A percentile compares a stretch with the other conserved stretches of the same genome.
Evolutionary conservation across 106 monocot genomes (phyloP).

Genomic region (Vanilla planifolia): DNA sequence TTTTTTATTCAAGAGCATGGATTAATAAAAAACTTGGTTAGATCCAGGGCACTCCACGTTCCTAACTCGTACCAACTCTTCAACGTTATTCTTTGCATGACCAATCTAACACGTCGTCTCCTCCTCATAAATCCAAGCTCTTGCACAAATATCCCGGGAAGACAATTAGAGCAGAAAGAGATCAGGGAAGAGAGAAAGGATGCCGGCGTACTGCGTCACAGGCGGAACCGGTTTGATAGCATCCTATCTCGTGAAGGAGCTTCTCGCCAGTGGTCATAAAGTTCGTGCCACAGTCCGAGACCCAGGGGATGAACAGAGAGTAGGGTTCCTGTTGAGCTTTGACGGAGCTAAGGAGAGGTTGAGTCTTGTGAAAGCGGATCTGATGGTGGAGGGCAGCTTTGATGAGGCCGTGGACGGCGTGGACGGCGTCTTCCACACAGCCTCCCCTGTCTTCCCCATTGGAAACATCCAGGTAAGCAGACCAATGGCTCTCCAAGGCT

Average conservation of each 20-base stretch:
- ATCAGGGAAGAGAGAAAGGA: slow-evolving; percentile 15
- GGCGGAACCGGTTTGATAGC: slow-evolving; percentile 91
- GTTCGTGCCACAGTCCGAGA: slow-evolving; percentile 88
- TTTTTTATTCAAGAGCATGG: too few relatives aligned
- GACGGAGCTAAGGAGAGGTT: slow-evolving; percentile 77
- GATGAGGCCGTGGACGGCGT: slow-evolving; percentile 67
- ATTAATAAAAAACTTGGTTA: too few relatives aligned
- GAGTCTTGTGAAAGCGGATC: slow-evolving; percentile 66
- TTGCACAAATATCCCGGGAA: too few relatives aligned
- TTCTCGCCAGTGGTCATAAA: slow-evolving; percentile 57
- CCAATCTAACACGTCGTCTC: too few relatives aligned
- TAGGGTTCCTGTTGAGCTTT: slow-evolving; percentile 56
- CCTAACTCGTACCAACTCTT: too few relatives aligned
- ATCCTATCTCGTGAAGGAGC: slow-evolving; percentile 45
- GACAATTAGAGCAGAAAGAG: too few relatives aligned
- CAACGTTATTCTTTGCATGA: too few relatives aligned
- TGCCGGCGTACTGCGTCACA: slow-evolving; percentile 83
- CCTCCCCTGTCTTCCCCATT: slow-evolving; percentile 56
- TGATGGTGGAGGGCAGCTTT: slow-evolving; percentile 72
- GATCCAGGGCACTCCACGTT: too few relatives aligned
- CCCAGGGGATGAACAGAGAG: slow-evolving; percentile 55
- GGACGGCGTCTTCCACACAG: slow-evolving; percentile 93
- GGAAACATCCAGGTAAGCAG: slow-evolving; percentile 34
- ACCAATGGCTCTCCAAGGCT: too few relatives aligned
- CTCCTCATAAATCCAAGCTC: too few relatives aligned